Percentiles rank a stretch among this genome's conserved stretches.
phyloP scores from a whole-genome alignment of 495 filamentous ascomycete genomes.

The Glarea lozoyensis region DNA sequence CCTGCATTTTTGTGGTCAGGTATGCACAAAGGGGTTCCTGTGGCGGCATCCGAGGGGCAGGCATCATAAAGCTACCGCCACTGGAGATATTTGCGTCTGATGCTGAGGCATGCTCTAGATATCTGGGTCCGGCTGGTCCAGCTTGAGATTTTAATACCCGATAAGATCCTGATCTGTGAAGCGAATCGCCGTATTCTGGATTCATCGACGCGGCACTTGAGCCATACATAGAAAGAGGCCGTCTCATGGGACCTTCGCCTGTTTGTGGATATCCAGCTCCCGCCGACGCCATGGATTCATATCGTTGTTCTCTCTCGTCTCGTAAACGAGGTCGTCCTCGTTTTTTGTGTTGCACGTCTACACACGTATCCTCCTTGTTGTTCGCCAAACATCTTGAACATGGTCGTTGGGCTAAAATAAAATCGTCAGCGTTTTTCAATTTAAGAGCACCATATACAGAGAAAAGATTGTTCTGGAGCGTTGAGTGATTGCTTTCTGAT shows the following conservation, averaged over 20 bases:
- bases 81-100: slow-evolving; percentile 36
- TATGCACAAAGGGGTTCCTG: slow-evolving; percentile 39
- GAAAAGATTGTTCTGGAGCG: no score
- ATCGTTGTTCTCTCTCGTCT: slow-evolving; percentile 60
- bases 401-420: slow-evolving; percentile 46
- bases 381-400: slow-evolving; percentile 53
- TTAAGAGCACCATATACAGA: no score
- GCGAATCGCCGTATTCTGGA: slow-evolving; percentile 35
- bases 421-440: slow-evolving; percentile 10
- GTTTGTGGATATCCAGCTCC: slow-evolving; percentile 35
- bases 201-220: slow-evolving; percentile 24
- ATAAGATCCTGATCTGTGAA: slow-evolving; percentile 35
- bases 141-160: slow-evolving; percentile 50
- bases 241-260: slow-evolving; percentile 31
- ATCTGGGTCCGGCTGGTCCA: slow-evolving; percentile 34
- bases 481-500: no score
- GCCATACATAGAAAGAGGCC: slow-evolving; percentile 35
- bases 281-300: slow-evolving; percentile 33
- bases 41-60: slow-evolving; percentile 27
- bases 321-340: slow-evolving; percentile 84
- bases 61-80: slow-evolving; percentile 10
- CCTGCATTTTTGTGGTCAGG: slow-evolving; percentile 44
- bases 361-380: slow-evolving; percentile 72
- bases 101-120: slow-evolving; percentile 33
- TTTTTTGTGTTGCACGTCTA: slow-evolving; percentile 96